phyloP scores from a whole-genome alignment of 208 protist species.

The Naegleria lovaniensis region DNA sequence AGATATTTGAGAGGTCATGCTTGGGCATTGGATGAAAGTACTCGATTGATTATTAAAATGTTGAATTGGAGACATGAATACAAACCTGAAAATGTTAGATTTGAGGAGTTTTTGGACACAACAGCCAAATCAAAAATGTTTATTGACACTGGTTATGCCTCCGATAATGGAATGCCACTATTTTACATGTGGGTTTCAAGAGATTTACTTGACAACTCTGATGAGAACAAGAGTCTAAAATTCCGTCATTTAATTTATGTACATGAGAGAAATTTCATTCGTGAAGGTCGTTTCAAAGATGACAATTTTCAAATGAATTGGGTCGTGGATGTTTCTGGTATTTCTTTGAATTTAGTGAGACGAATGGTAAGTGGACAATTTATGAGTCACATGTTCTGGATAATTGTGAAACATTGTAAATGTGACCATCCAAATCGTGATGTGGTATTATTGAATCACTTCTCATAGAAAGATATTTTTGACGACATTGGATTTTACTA shows the following conservation, averaged over 20 bases:
- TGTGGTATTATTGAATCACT: background rate
- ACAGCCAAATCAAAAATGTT: background rate
- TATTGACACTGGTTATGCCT: background rate
- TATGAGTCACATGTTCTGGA: background rate
- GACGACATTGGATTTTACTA: background rate
- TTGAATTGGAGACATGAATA: background rate
- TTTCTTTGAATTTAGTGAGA: background rate
- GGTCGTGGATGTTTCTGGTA: background rate
- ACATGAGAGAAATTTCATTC: background rate
- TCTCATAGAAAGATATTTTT: background rate
- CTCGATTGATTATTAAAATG: background rate
- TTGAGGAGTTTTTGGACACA: background rate
- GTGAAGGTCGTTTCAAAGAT: background rate
- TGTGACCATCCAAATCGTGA: background rate
- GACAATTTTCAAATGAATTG: background rate
- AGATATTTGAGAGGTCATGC: background rate
- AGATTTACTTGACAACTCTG: background rate
- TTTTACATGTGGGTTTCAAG: background rate
- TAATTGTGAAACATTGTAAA: background rate
- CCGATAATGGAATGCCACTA: background rate
- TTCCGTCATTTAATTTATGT: background rate
- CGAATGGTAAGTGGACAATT: background rate
- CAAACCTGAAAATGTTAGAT: background rate
- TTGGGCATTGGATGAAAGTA: background rate
- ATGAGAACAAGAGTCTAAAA: background rate